Evolutionary conservation across 805 yeast genomes (phyloP).

Genomic region (Ogataea paradorogensis): DNA sequence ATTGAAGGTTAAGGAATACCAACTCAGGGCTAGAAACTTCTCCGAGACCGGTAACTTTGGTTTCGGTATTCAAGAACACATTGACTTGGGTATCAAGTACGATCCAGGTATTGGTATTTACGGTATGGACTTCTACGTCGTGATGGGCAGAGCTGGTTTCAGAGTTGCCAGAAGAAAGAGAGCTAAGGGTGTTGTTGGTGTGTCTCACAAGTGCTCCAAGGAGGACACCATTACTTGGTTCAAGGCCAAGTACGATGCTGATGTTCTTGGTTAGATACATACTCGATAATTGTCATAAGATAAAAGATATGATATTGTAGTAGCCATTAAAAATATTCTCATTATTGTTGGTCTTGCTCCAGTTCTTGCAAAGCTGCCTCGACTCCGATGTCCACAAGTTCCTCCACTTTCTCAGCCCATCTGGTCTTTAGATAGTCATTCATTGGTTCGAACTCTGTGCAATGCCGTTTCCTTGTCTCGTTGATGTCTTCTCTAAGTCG

Average conservation of each 20-base stretch:
- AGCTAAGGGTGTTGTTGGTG: constrained; percentile 83
- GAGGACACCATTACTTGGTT: constrained; percentile 97
- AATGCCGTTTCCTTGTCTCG: constrained; percentile 40
- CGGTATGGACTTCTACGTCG: constrained; percentile 99
- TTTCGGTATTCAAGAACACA: constrained; percentile 99
- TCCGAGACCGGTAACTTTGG: constrained; percentile 99
- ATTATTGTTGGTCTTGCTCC: background rate
- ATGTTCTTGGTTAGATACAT: constrained; percentile 46
- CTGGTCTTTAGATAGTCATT: constrained; percentile 43
- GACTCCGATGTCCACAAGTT: constrained; percentile 38
- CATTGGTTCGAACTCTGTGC: constrained; percentile 42
- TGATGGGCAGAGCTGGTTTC: constrained; percentile 98
- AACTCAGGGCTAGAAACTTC: constrained; percentile 91
- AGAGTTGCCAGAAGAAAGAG: constrained; percentile 99
- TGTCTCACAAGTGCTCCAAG: constrained; percentile 86
- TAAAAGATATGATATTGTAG: background rate
- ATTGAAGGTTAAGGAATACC: constrained; percentile 99
- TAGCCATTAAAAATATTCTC: background rate
- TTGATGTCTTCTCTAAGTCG: constrained; percentile 44
- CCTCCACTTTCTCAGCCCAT: constrained; percentile 50
- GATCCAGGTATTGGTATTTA: constrained; percentile 99
- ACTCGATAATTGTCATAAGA: constrained; percentile 14
- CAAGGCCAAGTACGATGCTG: constrained; percentile 99
- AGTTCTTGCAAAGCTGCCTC: constrained; percentile 30
- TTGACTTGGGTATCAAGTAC: constrained; percentile 99